Conservation (phyloP, 176 grass and related monocot species). For the Guadua angustifolia region DNA sequence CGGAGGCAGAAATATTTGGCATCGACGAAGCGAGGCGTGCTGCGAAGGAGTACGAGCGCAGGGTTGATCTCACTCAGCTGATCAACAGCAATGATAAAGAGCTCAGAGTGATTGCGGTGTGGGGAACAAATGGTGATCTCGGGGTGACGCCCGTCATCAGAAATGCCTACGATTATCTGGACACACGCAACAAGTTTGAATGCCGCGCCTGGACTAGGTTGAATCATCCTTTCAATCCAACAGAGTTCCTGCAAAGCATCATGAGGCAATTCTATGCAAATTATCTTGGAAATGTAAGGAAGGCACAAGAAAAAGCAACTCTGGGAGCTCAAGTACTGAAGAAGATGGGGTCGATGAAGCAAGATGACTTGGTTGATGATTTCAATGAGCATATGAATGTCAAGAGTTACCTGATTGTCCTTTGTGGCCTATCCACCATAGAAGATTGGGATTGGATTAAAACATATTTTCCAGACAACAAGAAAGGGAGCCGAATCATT, state of each 20-base stretch:
- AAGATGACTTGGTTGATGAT: too few species aligned
- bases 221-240: background rate
- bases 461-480: background rate
- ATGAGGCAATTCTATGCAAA: background rate
- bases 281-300: background rate
- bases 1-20: too few species aligned
- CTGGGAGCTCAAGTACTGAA: background rate
- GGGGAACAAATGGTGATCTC: background rate
- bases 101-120: slow-evolving; percentile 5
- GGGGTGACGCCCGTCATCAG: background rate
- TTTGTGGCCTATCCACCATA: background rate
- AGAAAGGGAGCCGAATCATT: background rate
- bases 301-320: background rate
- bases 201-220: slow-evolving; percentile 18
- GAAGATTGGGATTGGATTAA: slow-evolving; percentile 9
- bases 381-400: background rate
- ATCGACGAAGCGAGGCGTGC: too few species aligned
- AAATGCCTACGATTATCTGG: background rate
- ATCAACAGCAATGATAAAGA: background rate
- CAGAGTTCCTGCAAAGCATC: background rate
- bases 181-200: background rate
- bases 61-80: background rate
- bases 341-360: background rate
- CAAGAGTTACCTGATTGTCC: slow-evolving; percentile 7
- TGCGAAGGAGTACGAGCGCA: too few species aligned